phyloP scores from a whole-genome alignment of 768 basidiomycete species.

The Lanmaoa pseudosensibilis region DNA sequence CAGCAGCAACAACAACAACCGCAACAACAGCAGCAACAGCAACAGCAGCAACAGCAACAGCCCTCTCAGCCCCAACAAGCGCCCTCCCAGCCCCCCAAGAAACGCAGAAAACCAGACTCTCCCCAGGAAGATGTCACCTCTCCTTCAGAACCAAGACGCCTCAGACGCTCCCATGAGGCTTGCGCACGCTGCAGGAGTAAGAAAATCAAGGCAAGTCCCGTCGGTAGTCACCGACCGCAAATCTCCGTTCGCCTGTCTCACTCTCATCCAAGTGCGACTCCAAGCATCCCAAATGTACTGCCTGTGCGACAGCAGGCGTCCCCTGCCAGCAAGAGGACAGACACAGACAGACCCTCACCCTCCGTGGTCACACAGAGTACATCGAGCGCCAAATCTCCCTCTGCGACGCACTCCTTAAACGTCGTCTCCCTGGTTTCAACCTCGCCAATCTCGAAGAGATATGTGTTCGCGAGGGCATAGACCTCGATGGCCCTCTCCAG shows the following conservation, averaged over 20 bases:
- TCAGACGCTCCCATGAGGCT: constrained; percentile 87
- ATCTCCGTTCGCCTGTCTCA: constrained; percentile 58
- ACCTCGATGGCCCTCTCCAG: constrained; percentile 34
- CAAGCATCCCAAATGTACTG: constrained; percentile 83
- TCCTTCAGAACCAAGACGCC: constrained; percentile 71
- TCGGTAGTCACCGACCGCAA: constrained; percentile 77
- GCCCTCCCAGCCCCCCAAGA: constrained; percentile 44
- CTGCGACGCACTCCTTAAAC: constrained; percentile 77
- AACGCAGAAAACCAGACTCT: constrained; percentile 59
- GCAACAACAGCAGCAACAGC: constrained; percentile 34
- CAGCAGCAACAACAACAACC: constrained; percentile 27
- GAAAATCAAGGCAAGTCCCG: constrained; percentile 89
- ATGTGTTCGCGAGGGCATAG: constrained; percentile 66
- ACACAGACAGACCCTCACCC: constrained; percentile 83
- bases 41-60: constrained; percentile 33
- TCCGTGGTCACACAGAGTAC: constrained; percentile 79
- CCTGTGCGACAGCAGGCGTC: constrained; percentile 78
- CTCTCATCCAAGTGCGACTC: constrained; percentile 73
- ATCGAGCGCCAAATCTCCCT: constrained; percentile 79
- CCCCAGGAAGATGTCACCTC: constrained; percentile 54
- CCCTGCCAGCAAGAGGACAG: constrained; percentile 86
- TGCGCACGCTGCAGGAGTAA: constrained; percentile 93
- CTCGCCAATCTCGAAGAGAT: constrained; percentile 66
- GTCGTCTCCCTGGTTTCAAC: constrained; percentile 65
- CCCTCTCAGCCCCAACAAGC: constrained; percentile 33